A percentile compares a stretch with the other conserved stretches of the same genome.
Conservation (phyloP, 805 yeast genomes). For the Pachysolen tannophilus region DNA sequence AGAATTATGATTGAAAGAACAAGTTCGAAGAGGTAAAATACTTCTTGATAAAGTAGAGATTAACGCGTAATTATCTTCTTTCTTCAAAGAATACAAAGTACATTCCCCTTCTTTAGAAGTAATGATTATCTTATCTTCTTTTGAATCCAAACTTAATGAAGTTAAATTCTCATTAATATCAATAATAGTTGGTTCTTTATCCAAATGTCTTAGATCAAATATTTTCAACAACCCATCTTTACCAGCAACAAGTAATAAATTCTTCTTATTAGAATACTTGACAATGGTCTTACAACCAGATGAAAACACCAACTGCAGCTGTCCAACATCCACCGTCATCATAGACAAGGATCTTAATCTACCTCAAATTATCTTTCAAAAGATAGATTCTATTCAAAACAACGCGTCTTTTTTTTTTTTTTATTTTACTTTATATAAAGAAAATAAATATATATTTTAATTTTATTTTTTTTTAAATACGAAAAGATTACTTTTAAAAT, state of each 20-base stretch:
- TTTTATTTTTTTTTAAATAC: too few relatives aligned
- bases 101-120: constrained; percentile 37
- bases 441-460: too few relatives aligned
- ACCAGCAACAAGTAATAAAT: constrained; percentile 42
- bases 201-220: constrained; percentile 36
- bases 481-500: too few relatives aligned
- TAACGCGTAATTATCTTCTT: background rate
- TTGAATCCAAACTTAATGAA: constrained; percentile 21
- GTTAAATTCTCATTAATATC: constrained; percentile 43
- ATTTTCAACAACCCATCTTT: constrained; percentile 47
- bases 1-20: constrained; percentile 53
- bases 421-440: too few relatives aligned
- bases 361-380: too few relatives aligned
- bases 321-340: constrained; percentile 4
- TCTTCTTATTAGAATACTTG: constrained; percentile 17
- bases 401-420: too few relatives aligned
- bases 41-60: constrained; percentile 33
- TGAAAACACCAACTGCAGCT: constrained; percentile 22
- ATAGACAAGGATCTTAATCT: too few relatives aligned
- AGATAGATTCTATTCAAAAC: too few relatives aligned
- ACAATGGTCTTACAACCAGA: constrained; percentile 19
- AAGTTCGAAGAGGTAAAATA: constrained; percentile 41
- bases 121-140: constrained; percentile 18
- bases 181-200: constrained; percentile 53
- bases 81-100: constrained; percentile 27